Base-by-base conservation (phyloP, 257 asterid genomes). In the Primulina huaijiensis region DNA sequence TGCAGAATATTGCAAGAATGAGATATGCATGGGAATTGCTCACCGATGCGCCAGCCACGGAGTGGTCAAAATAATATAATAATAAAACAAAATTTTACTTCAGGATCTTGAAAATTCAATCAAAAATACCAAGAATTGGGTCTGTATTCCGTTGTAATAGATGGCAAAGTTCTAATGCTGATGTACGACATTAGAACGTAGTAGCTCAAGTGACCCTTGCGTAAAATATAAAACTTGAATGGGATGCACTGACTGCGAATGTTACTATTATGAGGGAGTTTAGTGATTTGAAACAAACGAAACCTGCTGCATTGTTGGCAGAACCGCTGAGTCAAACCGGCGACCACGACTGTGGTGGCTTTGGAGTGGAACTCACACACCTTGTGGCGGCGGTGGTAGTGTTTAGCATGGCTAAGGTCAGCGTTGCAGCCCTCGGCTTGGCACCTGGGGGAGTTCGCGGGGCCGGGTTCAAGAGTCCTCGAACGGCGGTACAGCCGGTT, bases 301-400 rank as follows among this genome's bases (percentile, higher is more conserved):
- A 70, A 92, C 99, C 99, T 91, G 97, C 99, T 94, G 64, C 99
- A 94, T 77, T 94, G 99, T 60, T 94, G 99, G 83, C 99, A 94
- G 88, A 94, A 94, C 0, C 99, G 92, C 85, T 91, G 99, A 64
- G 99, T 94, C 74, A 91, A 68, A 20, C 98, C 98, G 86, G 90
- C 90, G 65, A 95, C 92, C 73, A 88, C 81, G 76, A 88, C 98
- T 59, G 97, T 91, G 82, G 98, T 74, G 66, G 97, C 90, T 70
- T 94, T 94, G 12, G 97, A 89, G 86, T 94, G 99, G 81, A 86
- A 91, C 83, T 94, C 99, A 57, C 99, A 94, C 12, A 94, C 99
- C 86, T 91, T 94, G 78, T 94, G 99, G 56, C 99, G 91, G 71
- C 99, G 89, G 84, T 94, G 99, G 87, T 94, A 94, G 86, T 91